These are phyloP conservation scores for Capronia coronata DNA, from an alignment of 2,329 filamentous ascomycete species.

Conservation along the genomic window DNA sequence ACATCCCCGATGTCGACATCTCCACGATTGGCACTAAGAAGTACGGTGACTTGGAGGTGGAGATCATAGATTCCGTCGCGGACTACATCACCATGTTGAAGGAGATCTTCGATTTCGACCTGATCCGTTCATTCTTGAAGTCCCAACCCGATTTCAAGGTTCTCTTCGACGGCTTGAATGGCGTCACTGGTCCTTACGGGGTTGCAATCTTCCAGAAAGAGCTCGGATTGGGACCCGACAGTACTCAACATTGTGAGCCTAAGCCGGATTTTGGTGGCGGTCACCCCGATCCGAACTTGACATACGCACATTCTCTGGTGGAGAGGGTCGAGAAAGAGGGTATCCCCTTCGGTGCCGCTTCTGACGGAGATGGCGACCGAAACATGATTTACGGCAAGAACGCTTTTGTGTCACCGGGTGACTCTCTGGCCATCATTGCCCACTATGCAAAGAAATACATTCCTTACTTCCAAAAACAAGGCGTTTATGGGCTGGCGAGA, in stretches of 20 bases:
- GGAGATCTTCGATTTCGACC: constrained; percentile 94
- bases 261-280: constrained; percentile 94
- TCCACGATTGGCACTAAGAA: constrained; percentile 72
- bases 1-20: constrained; percentile 82
- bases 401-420: constrained; percentile 91
- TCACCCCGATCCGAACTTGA: constrained; percentile 95
- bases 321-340: constrained; percentile 84
- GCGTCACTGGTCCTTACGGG: constrained; percentile 93
- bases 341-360: constrained; percentile 93
- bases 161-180: constrained; percentile 87
- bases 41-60: constrained; percentile 83
- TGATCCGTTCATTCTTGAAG: constrained; percentile 90
- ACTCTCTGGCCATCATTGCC: constrained; percentile 95
- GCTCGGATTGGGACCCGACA: constrained; percentile 69
- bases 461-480: constrained; percentile 96
- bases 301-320: constrained; percentile 91
- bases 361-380: constrained; percentile 93
- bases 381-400: constrained; percentile 99
- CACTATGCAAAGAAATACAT: constrained; percentile 86
- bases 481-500: constrained; percentile 87
- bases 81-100: constrained; percentile 96
- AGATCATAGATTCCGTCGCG: constrained; percentile 85
- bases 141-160: constrained; percentile 89
- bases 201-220: constrained; percentile 92
- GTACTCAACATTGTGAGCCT: constrained; percentile 85